Base-by-base conservation (phyloP, 177 flowering plant species). In the Tripterygium wilfordii region DNA sequence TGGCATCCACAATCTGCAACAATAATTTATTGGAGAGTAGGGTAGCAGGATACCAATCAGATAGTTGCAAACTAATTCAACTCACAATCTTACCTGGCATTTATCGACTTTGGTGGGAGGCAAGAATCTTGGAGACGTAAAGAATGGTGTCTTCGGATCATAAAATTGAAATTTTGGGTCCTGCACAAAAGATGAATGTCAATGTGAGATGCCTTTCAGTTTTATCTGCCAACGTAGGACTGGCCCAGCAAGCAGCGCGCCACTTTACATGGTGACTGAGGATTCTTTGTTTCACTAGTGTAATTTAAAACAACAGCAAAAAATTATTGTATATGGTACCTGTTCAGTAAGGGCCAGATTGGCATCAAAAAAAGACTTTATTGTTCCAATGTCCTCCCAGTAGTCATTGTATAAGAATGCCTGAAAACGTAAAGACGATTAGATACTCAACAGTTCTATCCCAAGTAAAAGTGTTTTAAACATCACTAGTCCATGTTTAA, bases 351-450 rank as follows among this genome's bases (percentile, higher is more conserved):
- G 95, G 62, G 96, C 96, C 73, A 94, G 73, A 56, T 94, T 94
- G 31, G 99, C 82, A 51, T 90, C 85, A 49, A 85, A 87, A 66
- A 94, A 87, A 13, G 96, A 87, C 67, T 82, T 70, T 28, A 94
- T 62, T 3, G 95, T 87, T 63, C 99, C 99, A 63, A 94, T 94
- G 58, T 94, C 97, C 64, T 94, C 99, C 99, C 99, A 94, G 62
- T 94, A 90, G 59, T 94, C 97, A 41, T 70, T 82, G 61, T 87
- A 94, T 35, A 94, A 60, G 68, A 79, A 90, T 45, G 99, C 97
- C 99, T 94, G 80, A 26, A 14, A 57, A 54, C 4, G 36, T 8
- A 31, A 32, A 36, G 17, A 18, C 42, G 42, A 4, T 5, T 20
- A 48, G 21, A 25, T 24, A 40, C 31, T 25, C 39, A 46, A 40